Evolutionary conservation across 768 basidiomycete genomes (phyloP).

Genomic region (Phaeotremella fagi): DNA sequence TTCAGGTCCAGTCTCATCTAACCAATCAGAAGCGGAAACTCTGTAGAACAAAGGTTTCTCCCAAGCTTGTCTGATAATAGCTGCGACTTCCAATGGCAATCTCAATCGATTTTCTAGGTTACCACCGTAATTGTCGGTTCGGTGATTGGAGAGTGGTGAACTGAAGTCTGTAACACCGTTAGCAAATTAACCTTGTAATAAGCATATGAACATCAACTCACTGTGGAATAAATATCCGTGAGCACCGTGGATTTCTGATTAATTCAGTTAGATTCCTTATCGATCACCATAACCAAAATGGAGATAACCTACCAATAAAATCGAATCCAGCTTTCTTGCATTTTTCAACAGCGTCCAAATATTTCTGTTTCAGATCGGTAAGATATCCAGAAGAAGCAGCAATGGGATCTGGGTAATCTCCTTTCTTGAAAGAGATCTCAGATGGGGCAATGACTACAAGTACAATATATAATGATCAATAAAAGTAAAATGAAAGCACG

Average conservation of each 20-base stretch:
- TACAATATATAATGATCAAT: neutral
- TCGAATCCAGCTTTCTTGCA: constrained; percentile 59
- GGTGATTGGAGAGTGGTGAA: constrained; percentile 68
- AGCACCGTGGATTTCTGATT: constrained; percentile 61
- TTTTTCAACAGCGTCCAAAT: constrained; percentile 44
- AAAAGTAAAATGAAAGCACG: constrained; percentile 1
- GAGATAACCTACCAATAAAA: constrained; percentile 35
- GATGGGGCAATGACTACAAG: constrained; percentile 61
- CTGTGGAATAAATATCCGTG: constrained; percentile 54
- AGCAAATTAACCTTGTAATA: neutral
- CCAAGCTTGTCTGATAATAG: constrained; percentile 59
- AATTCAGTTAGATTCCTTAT: neutral
- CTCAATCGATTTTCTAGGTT: constrained; percentile 68
- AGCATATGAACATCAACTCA: neutral
- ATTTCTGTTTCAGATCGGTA: constrained; percentile 59
- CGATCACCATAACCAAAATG: neutral
- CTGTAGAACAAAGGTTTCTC: constrained; percentile 69
- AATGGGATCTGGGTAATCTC: constrained; percentile 57
- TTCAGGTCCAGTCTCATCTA: constrained; percentile 55
- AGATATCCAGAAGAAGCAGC: constrained; percentile 59
- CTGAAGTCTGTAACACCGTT: constrained; percentile 51
- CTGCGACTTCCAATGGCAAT: constrained; percentile 59
- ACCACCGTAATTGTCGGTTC: constrained; percentile 70
- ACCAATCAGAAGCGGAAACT: constrained; percentile 66
- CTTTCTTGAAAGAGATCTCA: constrained; percentile 55